Percentiles rank a stretch among this genome's conserved stretches.
These are phyloP conservation scores for Chondrostereum purpureum DNA, from an alignment of 1,284 basidiomycete genomes.

Conservation along the genomic window DNA sequence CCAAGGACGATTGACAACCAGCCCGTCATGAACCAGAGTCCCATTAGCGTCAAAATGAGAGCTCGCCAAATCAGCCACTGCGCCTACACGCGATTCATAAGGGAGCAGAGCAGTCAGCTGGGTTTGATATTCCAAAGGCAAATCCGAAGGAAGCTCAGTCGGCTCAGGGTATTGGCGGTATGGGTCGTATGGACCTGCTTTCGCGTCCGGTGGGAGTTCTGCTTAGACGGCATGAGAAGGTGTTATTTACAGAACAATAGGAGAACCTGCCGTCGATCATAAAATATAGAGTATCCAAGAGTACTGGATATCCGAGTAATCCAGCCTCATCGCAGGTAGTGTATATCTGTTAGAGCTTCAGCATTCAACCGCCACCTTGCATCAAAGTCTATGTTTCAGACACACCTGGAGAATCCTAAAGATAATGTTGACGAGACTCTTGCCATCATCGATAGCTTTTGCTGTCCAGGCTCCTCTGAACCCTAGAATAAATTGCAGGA, in stretches of 20 bases:
- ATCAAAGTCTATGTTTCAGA: too few relatives aligned
- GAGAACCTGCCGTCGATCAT: constrained; percentile 55
- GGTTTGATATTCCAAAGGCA: constrained; percentile 50
- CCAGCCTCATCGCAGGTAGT: constrained; percentile 45
- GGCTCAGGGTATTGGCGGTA: constrained; percentile 57
- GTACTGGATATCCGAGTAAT: constrained; percentile 51
- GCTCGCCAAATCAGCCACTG: constrained; percentile 53
- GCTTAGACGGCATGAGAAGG: constrained; percentile 5
- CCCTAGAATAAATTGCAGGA: constrained; percentile 67
- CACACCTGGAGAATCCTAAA: constrained; percentile 54
- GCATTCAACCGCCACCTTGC: too few relatives aligned
- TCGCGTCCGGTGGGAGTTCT: constrained; percentile 61
- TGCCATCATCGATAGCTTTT: constrained; percentile 40
- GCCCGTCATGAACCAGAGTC: constrained; percentile 37
- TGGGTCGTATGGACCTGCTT: constrained; percentile 46
- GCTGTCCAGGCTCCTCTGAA: constrained; percentile 56
- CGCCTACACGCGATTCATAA: constrained; percentile 39
- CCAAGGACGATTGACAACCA: constrained; percentile 72
- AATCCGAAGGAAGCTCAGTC: constrained; percentile 42
- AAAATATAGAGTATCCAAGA: constrained; percentile 70
- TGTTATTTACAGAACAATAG: background rate
- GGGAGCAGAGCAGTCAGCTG: constrained; percentile 53
- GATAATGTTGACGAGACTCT: constrained; percentile 37
- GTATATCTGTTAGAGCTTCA: constrained; percentile 43
- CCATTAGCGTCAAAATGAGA: constrained; percentile 49